A percentile compares a stretch with the other conserved stretches of the same genome.
Evolutionary conservation across 345 rosid genomes (phyloP).

Genomic region (Eucalyptus brandiana): DNA sequence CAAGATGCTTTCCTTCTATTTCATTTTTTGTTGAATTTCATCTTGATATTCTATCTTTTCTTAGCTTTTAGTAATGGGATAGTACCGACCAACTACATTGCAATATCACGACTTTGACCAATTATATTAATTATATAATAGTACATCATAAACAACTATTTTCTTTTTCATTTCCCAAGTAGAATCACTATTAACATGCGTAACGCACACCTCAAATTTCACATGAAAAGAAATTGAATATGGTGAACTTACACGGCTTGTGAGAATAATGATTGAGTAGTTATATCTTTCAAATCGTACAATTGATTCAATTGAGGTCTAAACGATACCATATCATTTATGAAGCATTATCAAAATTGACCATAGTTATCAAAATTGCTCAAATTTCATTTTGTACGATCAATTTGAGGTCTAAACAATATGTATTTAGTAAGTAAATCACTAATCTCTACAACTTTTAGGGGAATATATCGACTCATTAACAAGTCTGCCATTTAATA

Average conservation of each 20-base stretch:
- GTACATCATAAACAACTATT: neutral
- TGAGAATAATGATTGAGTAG: neutral
- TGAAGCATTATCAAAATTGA: too few relatives aligned
- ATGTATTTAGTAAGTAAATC: neutral
- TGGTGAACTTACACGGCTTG: neutral
- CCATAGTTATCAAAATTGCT: neutral
- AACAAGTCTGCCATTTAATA: neutral
- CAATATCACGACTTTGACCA: neutral
- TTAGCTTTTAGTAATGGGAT: neutral
- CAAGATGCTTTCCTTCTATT: neutral
- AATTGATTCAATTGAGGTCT: too few relatives aligned
- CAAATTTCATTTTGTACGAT: neutral
- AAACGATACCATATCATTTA: too few relatives aligned
- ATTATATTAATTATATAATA: neutral
- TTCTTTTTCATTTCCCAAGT: neutral
- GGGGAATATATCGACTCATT: neutral
- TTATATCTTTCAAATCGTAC: neutral
- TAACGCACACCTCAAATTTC: neutral
- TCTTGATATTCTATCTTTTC: neutral
- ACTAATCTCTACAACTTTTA: neutral
- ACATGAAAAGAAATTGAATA: neutral
- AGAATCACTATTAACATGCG: neutral
- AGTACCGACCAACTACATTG: neutral
- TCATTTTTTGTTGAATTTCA: neutral
- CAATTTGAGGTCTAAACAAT: neutral